Percentiles rank a stretch among this genome's conserved stretches.
These are phyloP conservation scores for Neofusicoccum parvum DNA, from an alignment of 2,329 filamentous ascomycete species.

Conservation along the genomic window DNA sequence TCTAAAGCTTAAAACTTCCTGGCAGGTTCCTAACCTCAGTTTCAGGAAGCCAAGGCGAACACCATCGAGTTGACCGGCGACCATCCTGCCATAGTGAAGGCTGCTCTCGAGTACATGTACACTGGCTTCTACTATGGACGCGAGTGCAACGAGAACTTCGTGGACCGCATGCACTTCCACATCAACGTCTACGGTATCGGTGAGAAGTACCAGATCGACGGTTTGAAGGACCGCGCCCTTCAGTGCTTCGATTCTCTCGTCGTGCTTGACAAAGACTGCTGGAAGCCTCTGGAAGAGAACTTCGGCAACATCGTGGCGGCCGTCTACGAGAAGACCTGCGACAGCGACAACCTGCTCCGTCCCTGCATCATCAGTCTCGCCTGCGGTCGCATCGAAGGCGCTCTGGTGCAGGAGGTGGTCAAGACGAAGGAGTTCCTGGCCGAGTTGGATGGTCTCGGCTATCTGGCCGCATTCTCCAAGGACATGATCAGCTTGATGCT, in stretches of 20 bases:
- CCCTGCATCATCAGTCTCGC: too few species aligned
- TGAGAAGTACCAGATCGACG: background rate
- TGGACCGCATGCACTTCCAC: background rate
- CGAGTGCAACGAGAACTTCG: background rate
- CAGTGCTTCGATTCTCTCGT: background rate
- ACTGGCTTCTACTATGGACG: background rate
- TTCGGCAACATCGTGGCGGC: too few species aligned
- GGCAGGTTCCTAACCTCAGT: background rate
- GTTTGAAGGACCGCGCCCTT: background rate
- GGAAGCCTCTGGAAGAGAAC: too few species aligned
- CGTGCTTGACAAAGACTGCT: too few species aligned
- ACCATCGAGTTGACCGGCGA: background rate
- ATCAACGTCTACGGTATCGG: background rate
- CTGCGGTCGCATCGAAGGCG: too few species aligned
- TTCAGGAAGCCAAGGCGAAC: background rate
- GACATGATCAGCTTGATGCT: too few species aligned
- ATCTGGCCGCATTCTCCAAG: too few species aligned
- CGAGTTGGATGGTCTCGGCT: too few species aligned
- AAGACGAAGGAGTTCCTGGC: too few species aligned
- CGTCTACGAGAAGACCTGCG: too few species aligned
- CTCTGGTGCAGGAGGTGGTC: too few species aligned
- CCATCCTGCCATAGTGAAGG: background rate
- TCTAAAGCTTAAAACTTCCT: background rate
- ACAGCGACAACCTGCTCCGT: too few species aligned
- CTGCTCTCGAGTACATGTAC: background rate